Conservation (phyloP, 192 early-diverging fungal species). For the Podila minutissima region DNA sequence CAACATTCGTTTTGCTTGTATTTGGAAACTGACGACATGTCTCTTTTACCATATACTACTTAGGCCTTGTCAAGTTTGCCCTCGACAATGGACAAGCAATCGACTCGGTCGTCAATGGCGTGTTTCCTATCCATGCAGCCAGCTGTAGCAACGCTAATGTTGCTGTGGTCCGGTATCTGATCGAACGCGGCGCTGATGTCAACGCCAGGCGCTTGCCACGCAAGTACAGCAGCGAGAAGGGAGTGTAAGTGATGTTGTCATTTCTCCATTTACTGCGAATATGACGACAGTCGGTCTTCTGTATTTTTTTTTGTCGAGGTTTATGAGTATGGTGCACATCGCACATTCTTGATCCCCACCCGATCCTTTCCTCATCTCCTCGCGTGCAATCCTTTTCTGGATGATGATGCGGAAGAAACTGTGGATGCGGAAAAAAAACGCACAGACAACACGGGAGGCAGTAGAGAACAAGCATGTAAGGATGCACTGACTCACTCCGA, state of each 20-base stretch:
- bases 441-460: too few species aligned
- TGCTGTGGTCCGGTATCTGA: constrained; percentile 71
- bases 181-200: constrained; percentile 77
- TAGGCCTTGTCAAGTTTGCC: constrained; percentile 72
- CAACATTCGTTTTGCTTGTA: not conserved
- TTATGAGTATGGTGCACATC: too few species aligned
- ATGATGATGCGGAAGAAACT: too few species aligned
- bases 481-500: not conserved
- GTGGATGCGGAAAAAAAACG: too few species aligned
- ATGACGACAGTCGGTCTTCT: too few species aligned
- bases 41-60: not conserved
- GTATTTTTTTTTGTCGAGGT: too few species aligned
- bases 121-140: constrained; percentile 77
- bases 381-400: too few species aligned
- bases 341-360: too few species aligned
- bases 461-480: too few species aligned
- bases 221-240: constrained; percentile 48
- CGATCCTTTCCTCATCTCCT: too few species aligned
- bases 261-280: not conserved
- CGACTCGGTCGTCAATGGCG: constrained; percentile 74
- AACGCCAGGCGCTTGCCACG: constrained; percentile 63
- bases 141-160: constrained; percentile 69
- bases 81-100: constrained; percentile 76
- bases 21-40: too few species aligned
- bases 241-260: constrained; percentile 24